Base-by-base conservation (phyloP, 108 stramenopile species). In the Nitzschia sp. region DNA sequence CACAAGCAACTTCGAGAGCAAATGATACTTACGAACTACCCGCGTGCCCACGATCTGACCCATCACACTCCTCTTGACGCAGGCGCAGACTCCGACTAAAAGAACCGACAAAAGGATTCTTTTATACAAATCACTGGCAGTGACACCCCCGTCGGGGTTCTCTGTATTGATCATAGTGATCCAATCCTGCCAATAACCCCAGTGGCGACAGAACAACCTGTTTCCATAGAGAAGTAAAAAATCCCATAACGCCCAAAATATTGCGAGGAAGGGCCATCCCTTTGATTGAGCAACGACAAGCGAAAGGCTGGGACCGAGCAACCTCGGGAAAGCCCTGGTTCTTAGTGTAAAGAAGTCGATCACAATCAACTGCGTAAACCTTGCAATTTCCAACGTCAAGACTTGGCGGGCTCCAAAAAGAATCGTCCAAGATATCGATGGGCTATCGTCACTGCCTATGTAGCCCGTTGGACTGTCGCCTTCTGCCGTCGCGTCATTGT, bases 231-330 rank as follows among this genome's bases (percentile, higher is more conserved):
- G 57, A 8, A 86, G 23, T 1, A 53, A 18, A 28, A 79, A 66
- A 54, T 82, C 72, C 17, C 66, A 67, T 0, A 79, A 25, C 25
- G 74, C 75, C 85, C 81, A 86, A 21, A 70, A 64, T 18, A 71
- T 62, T 13, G 79, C 29, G 0, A 75, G 11, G 42, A 66, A 82
- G 13, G 85, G 85, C 78, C 78, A 85, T 24, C 85, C 85, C 45
- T 79, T 78, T 18, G 77, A 57, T 59, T 78, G 79, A 2, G 75
- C 74, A 19, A 81, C 28, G 5, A 78, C 30, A 5, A 85, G 57
- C 0, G 81, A 62, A 13, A 77, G 2, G 13, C 36, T 33, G 3
- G 77, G 71, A n/a, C 75, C 75, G 21, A 72, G 1, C 3, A 72
- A 15, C 29, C 31, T 45, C 23, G 76, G 61, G 23, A 72, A 49